A percentile compares a stretch with the other conserved stretches of the same genome.
phyloP scores from a whole-genome alignment of 2,329 filamentous ascomycete genomes.

The Madurella mycetomatis region DNA sequence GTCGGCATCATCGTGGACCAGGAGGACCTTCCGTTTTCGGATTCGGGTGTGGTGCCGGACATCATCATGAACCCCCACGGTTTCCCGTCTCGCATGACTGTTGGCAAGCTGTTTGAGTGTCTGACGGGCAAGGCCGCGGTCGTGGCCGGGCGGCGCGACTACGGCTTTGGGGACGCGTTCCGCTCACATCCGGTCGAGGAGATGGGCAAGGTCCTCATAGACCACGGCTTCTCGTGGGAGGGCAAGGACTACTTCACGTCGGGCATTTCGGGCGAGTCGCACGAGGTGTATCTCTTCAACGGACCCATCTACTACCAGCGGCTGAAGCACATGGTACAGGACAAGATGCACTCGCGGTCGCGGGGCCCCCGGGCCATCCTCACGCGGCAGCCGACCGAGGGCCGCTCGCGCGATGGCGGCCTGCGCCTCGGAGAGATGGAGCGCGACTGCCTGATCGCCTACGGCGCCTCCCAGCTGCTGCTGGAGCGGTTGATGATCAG shows the following conservation, averaged over 20 bases:
- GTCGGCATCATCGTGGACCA: slow-evolving; percentile 95
- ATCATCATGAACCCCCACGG: slow-evolving; percentile 99
- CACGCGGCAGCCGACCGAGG: slow-evolving; percentile 93
- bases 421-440: slow-evolving; percentile 97
- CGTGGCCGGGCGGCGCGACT: slow-evolving; percentile 77
- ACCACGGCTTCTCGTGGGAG: slow-evolving; percentile 90
- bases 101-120: slow-evolving; percentile 94
- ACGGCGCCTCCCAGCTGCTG: slow-evolving; percentile 87
- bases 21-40: slow-evolving; percentile 94
- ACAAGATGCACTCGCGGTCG: slow-evolving; percentile 97
- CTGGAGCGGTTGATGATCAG: slow-evolving; percentile 92
- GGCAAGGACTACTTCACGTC: slow-evolving; percentile 96
- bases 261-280: slow-evolving; percentile 87
- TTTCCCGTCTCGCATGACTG: slow-evolving; percentile 99
- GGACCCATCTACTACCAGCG: slow-evolving; percentile 99
- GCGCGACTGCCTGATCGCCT: slow-evolving; percentile 94
- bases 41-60: slow-evolving; percentile 85
- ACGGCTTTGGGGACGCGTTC: slow-evolving; percentile 78
- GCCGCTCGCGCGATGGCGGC: slow-evolving; percentile 86
- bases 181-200: slow-evolving; percentile 78
- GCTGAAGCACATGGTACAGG: slow-evolving; percentile 99
- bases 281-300: slow-evolving; percentile 97
- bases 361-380: slow-evolving; percentile 87
- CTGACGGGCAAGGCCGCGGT: slow-evolving; percentile 92
- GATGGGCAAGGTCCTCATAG: slow-evolving; percentile 79